A percentile compares a stretch with the other conserved stretches of the same genome.
Conservation (phyloP, 345 rosid species). For the Hypericum androsaemum region DNA sequence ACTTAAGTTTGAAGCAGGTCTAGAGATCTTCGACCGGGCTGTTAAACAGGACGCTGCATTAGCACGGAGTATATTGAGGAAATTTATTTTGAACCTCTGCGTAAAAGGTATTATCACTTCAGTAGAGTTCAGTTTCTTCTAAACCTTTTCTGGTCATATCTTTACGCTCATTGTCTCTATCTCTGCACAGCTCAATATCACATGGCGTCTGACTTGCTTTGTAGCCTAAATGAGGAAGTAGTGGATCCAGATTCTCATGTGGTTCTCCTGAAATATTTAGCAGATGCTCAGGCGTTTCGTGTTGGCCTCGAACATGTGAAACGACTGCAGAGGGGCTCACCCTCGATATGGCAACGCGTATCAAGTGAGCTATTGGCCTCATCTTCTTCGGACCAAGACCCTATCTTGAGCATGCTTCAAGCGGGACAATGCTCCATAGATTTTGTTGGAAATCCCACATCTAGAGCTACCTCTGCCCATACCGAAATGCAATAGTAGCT, state of each 20-base stretch:
- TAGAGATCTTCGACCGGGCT: constrained; percentile 40
- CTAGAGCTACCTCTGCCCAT: too few relatives aligned
- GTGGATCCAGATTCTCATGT: constrained; percentile 40
- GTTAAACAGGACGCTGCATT: constrained; percentile 33
- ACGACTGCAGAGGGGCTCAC: constrained; percentile 34
- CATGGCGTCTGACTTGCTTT: constrained; percentile 40
- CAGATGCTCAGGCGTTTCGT: constrained; percentile 43
- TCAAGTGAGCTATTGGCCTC: constrained; percentile 33
- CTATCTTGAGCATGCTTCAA: constrained; percentile 25
- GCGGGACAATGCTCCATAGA: neutral
- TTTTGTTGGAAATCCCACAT: too few relatives aligned
- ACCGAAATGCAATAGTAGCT: too few relatives aligned
- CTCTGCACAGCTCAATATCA: constrained; percentile 37
- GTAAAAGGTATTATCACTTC: constrained; percentile 34
- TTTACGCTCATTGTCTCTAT: neutral
- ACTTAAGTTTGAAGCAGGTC: constrained; percentile 43
- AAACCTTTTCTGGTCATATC: neutral
- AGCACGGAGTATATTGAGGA: constrained; percentile 31
- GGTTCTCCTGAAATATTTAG: constrained; percentile 43
- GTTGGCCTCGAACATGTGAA: constrained; percentile 42
- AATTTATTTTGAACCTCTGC: constrained; percentile 42
- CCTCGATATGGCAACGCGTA: constrained; percentile 29
- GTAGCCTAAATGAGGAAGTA: constrained; percentile 23
- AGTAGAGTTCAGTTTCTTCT: neutral
- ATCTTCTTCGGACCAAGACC: constrained; percentile 34